Evolutionary conservation across 305 asterid genomes (phyloP), one percentile per base, ranked within the genome.

Genomic region (Fraxinus baroniana): DNA sequence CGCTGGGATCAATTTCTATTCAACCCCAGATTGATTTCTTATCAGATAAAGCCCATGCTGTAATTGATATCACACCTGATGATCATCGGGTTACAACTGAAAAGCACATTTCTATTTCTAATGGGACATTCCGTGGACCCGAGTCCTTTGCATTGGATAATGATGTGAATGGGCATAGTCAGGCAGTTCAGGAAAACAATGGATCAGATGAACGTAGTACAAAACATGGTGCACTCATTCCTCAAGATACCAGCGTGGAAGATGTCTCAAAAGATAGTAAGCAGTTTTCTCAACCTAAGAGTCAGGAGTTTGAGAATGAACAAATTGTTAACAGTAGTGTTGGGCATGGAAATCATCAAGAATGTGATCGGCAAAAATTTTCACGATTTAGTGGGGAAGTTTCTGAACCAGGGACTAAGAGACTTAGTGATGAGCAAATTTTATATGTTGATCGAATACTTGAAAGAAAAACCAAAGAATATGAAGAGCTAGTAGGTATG

Each of bases 1-100:
- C 97, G 17, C 85, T 96, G 41, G 97, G 97, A 74, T 88, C 93
- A 57, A 86, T 93, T 71, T 89, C 98, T 12, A 55, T 92, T 85
- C 94, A 92, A 84, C 94, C 95, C 60, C 86, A 81, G 72, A 46
- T 74, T 32, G 79, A 87, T 79, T 81, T 83, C 26, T 74, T 77
- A 55, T 57, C 87, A 7, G 91, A 84, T 76, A 86, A 80, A 75
- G 78, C 41, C 80, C 83, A 87, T 46, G 81, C 39, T 46, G 79
- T 30, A 66, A 83, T 87, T 9, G 81, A 71, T 76, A 33, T 64
- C 79, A 4, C 64, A 28, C 85, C 91, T 71, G 49, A 74, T 44
- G 83, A 83, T 73, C 66, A 37, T 82, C 88, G 75, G 66, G 72
- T 52, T 83, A 60, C 81, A 84, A 75, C 79, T 62, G 88, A 84